Evolutionary conservation across 2,329 filamentous ascomycete species (phyloP).

Genomic region (Aplosporella prunicola): DNA sequence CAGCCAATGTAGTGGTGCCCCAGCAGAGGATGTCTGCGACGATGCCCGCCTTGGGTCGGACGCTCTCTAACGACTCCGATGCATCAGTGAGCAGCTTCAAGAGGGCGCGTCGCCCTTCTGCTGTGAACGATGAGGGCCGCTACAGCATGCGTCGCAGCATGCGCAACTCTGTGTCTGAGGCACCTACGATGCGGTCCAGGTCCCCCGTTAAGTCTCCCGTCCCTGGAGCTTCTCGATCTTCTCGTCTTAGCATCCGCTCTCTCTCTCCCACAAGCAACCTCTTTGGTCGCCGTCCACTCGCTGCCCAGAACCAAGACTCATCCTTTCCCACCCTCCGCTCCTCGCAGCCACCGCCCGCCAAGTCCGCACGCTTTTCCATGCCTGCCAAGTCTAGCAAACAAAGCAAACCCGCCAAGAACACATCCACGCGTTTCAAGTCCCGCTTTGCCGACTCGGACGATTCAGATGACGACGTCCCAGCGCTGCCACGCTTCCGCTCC

Average conservation of each 20-base stretch:
- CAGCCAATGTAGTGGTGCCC: conserved; percentile 11
- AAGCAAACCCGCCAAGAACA: neutral
- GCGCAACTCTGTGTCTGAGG: conserved; percentile 43
- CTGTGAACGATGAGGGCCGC: conserved; percentile 32
- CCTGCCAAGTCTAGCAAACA: neutral
- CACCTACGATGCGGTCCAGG: conserved; percentile 12
- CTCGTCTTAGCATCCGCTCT: conserved; percentile 61
- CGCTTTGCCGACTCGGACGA: conserved; percentile 67
- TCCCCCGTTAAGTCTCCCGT: conserved; percentile 18
- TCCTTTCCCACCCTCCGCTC: neutral
- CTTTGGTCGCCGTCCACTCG: conserved; percentile 24
- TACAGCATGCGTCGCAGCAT: conserved; percentile 65
- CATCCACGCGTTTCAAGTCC: conserved; percentile 21
- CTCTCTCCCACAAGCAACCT: conserved; percentile 55
- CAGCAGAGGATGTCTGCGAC: conserved; percentile 19
- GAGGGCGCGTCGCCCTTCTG: conserved; percentile 43
- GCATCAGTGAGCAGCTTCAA: conserved; percentile 66
- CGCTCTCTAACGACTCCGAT: conserved; percentile 30
- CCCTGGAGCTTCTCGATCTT: conserved; percentile 27
- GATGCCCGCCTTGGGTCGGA: conserved; percentile 17
- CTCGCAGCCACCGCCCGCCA: neutral
- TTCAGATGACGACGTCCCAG: conserved; percentile 29
- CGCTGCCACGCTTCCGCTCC: conserved; percentile 32
- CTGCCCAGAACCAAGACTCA: conserved; percentile 14
- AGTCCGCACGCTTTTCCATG: conserved; percentile 1